These are phyloP conservation scores for Penicillium desertorum DNA, from an alignment of 495 filamentous ascomycete genomes.

Conservation along the genomic window DNA sequence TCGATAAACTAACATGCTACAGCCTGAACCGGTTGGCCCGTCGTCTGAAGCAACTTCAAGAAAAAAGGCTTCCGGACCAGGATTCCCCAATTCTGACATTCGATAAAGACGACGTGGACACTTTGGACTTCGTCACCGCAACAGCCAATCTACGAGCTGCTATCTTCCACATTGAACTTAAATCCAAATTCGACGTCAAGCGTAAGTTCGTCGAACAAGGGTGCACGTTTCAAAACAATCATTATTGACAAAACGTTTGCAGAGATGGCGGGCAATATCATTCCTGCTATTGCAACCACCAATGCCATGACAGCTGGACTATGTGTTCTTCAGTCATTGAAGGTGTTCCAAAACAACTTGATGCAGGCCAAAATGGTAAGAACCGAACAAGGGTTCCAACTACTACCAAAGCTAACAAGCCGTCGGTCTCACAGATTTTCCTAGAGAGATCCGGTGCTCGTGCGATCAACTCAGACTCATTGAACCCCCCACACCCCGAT, in stretches of 20 bases:
- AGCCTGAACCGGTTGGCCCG: conserved; percentile 73
- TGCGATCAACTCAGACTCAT: conserved; percentile 70
- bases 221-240: neutral
- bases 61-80: conserved; percentile 45
- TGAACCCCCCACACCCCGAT: conserved; percentile 72
- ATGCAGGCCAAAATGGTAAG: conserved; percentile 57
- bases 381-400: neutral
- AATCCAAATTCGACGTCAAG: conserved; percentile 95
- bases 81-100: conserved; percentile 69
- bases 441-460: conserved; percentile 68
- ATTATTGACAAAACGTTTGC: conserved; percentile 9
- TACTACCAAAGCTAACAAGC: conserved; percentile 7
- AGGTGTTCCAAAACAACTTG: conserved; percentile 76
- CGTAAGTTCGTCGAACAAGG: conserved; percentile 42
- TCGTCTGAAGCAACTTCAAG: conserved; percentile 62
- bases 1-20: conserved; percentile 15
- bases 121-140: conserved; percentile 89
- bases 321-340: conserved; percentile 91
- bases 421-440: conserved; percentile 63
- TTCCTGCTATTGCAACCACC: conserved; percentile 96
- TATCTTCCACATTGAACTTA: conserved; percentile 80
- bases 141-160: conserved; percentile 83
- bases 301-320: conserved; percentile 95
- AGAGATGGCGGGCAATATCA: conserved; percentile 99
- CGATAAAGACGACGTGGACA: conserved; percentile 97